These are phyloP conservation scores for Geotrichum citri-aurantii DNA, from an alignment of 1,139 yeast genomes.

Conservation along the genomic window DNA sequence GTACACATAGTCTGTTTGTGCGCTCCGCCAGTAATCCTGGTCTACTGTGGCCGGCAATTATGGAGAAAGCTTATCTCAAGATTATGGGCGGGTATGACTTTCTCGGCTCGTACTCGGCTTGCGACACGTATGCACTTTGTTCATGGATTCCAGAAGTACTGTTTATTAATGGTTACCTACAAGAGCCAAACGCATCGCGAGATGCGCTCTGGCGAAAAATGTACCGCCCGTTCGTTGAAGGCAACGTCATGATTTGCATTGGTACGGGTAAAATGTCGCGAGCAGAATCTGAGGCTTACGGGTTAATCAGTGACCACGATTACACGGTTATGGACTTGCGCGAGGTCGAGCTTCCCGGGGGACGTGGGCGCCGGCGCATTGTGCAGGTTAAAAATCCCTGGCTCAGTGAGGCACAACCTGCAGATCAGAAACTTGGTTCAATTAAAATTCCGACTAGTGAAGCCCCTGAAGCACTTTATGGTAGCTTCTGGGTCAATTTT, in stretches of 20 bases:
- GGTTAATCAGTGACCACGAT: slow-evolving; percentile 61
- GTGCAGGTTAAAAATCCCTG: slow-evolving; percentile 54
- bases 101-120: slow-evolving; percentile 71
- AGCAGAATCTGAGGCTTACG: slow-evolving; percentile 38
- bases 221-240: slow-evolving; percentile 32
- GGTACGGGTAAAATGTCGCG: slow-evolving; percentile 57
- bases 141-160: slow-evolving; percentile 74
- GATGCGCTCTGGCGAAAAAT: slow-evolving; percentile 38
- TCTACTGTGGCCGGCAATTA: slow-evolving; percentile 61
- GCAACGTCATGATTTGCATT: slow-evolving; percentile 49
- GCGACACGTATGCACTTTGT: slow-evolving; percentile 59
- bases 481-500: slow-evolving; percentile 34
- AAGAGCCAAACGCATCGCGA: slow-evolving; percentile 28
- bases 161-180: slow-evolving; percentile 32
- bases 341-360: slow-evolving; percentile 22
- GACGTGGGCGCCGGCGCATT: slow-evolving; percentile 18
- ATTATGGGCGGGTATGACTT: slow-evolving; percentile 61
- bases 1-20: slow-evolving; percentile 30
- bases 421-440: slow-evolving; percentile 13
- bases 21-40: slow-evolving; percentile 41
- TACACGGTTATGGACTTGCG: slow-evolving; percentile 48
- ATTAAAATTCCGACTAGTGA: slow-evolving; percentile 16
- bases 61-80: slow-evolving; percentile 72
- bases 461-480: slow-evolving; percentile 18
- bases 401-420: slow-evolving; percentile 26